A percentile compares a stretch with the other conserved stretches of the same genome.
These are phyloP conservation scores for Lophiotrema nucula DNA, from an alignment of 495 filamentous ascomycete species.

Conservation along the genomic window DNA sequence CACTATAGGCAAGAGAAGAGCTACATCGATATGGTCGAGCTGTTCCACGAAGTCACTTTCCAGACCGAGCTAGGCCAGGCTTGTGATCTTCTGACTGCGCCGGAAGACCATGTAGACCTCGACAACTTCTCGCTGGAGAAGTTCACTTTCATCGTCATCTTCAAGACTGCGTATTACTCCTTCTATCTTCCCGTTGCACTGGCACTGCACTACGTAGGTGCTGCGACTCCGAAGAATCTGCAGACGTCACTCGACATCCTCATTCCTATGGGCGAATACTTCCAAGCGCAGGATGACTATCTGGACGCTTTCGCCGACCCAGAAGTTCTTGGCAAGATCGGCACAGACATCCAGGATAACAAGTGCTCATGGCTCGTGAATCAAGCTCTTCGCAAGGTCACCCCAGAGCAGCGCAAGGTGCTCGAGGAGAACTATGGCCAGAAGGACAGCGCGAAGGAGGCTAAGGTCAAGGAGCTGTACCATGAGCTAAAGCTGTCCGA, in stretches of 20 bases:
- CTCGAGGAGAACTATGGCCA: conserved; percentile 84
- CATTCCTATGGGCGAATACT: conserved; percentile 98
- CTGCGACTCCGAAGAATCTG: conserved; percentile 81
- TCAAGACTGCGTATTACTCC: conserved; percentile 98
- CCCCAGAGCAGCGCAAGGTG: conserved; percentile 74
- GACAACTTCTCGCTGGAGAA: conserved; percentile 92
- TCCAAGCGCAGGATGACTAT: conserved; percentile 98
- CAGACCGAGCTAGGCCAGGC: conserved; percentile 93
- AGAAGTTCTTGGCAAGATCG: conserved; percentile 91
- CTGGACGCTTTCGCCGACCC: conserved; percentile 95
- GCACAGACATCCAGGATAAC: conserved; percentile 98
- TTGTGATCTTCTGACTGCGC: conserved; percentile 92
- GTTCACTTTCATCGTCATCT: conserved; percentile 97
- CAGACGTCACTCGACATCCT: conserved; percentile 84
- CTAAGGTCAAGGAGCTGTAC: conserved; percentile 81
- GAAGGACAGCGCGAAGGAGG: conserved; percentile 79
- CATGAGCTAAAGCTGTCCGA: conserved; percentile 77
- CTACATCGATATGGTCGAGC: conserved; percentile 87
- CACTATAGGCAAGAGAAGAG: conserved; percentile 79
- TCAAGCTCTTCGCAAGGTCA: conserved; percentile 77
- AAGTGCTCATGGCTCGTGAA: conserved; percentile 98
- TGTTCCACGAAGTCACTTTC: conserved; percentile 91
- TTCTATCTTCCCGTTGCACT: conserved; percentile 98
- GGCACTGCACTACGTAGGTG: conserved; percentile 74
- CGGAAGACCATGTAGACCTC: conserved; percentile 86